Evolutionary conservation across 2,329 filamentous ascomycete species (phyloP), one percentile per base, ranked within the genome.

Genomic region (Cercospora canescens): DNA sequence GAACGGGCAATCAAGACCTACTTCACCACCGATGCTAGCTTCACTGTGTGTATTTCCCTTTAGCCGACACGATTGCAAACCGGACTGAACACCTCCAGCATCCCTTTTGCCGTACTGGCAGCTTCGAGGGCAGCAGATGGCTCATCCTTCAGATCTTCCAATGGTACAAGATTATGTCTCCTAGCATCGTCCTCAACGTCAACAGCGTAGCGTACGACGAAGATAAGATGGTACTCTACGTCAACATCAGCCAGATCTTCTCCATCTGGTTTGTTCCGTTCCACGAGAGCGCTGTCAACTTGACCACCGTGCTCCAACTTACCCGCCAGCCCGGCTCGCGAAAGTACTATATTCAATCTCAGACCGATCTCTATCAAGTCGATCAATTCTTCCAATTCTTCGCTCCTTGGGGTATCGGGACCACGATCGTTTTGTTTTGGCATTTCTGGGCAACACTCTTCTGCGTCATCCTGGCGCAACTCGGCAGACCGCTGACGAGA

Each of bases 311-410:
- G 8, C 71, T 79, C 12, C 70, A 74, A 32, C 73, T 79, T 56
- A 34, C 71, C 60, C 65, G 60, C 11, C 64, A 60, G 16, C 62
- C 67, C 24, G 24, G 62, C 26, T 55, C 63, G 12, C 48, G 73
- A 24, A 84, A 84, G 65, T 95, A 93, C 80, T 91, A 89, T 75
- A 94, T 96, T 69, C 78, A 83, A 6, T 85, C 83, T 18, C 93
- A 97, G 76, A 89, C 96, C 70, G 93, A 97, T 75, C 80, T 94
- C 7, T 96, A 96, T 74, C 91, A 94, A 73, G 83, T 88, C 0
- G 89, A 88, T 57, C 90, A 96, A 71, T 89, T 89, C 68, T 81
- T 94, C 67, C 89, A 89, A 72, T 95, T 96, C 74, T 72, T 94
- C 18, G 73, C 86, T 16, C 88, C 90, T 9, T 86, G 82, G 11